Evolutionary conservation across 2,329 filamentous ascomycete species (phyloP).

Genomic region (Trichophyton benhamiae): DNA sequence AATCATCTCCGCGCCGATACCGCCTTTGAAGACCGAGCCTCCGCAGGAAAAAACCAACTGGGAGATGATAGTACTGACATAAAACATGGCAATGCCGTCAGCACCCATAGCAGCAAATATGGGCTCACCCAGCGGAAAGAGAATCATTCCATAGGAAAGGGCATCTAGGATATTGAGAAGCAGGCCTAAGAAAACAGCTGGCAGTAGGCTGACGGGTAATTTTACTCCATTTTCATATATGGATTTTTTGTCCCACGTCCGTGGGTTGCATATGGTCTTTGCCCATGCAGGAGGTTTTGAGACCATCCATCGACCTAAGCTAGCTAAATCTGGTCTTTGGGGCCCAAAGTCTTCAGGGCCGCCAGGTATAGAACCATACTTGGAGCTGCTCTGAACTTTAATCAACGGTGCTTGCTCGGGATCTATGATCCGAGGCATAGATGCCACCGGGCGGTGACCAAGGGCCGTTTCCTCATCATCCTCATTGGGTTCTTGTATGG

Average conservation of each 20-base stretch:
- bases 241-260: conserved; percentile 56
- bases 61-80: conserved; percentile 90
- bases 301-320: not conserved
- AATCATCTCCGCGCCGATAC: conserved; percentile 92
- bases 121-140: conserved; percentile 80
- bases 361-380: conserved; percentile 20
- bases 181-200: conserved; percentile 76
- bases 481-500: not conserved
- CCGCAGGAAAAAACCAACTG: conserved; percentile 78
- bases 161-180: conserved; percentile 90
- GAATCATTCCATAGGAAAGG: conserved; percentile 89
- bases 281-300: not conserved
- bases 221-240: conserved; percentile 55
- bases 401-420: conserved; percentile 29
- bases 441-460: conserved; percentile 9
- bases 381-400: conserved; percentile 19
- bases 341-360: conserved; percentile 1
- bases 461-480: conserved; percentile 7
- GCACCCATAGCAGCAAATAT: conserved; percentile 77
- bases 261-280: conserved; percentile 44
- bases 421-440: conserved; percentile 17
- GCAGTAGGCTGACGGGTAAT: conserved; percentile 58
- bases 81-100: conserved; percentile 96
- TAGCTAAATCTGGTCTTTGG: not conserved
- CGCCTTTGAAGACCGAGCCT: conserved; percentile 79